Evolutionary conservation across 768 basidiomycete genomes (phyloP), one percentile per base, ranked within the genome.

Genomic region (Clathrus columnatus): DNA sequence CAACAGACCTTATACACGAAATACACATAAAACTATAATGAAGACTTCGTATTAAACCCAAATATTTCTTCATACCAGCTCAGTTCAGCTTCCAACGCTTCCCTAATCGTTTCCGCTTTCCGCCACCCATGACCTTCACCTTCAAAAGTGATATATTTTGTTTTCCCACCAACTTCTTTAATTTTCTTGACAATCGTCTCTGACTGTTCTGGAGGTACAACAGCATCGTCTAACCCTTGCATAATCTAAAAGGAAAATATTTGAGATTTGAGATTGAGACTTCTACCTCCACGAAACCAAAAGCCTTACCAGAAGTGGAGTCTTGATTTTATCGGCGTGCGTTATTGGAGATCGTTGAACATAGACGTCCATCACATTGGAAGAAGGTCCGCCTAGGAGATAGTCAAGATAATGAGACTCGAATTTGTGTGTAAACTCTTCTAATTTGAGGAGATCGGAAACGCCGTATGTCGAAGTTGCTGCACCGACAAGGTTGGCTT

Each of bases 101-200:
- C 71, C 52, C 74, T 73, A 59, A 83, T 79, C 48, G 73, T 83
- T 52, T 77, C 72, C 23, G 73, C 77, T 58, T 74, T 75, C 47
- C 80, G 69, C 75, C 78, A 84, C 0, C 83, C 82, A 63, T 84
- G 83, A 1, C 82, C 82, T 67, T 86, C 84, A 18, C 83, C 84
- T 14, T 75, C 69, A 64, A 84, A 85, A 0, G 80, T 60, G 58
- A 81, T 72, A 58, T 82, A 81, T 61, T 85, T 78, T 18, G 82
- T 77, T 10, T 71, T 62, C 0, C 82, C 82, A 2, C 75, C 75
- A 0, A 71, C 69, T 50, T 72, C 68, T 51, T 72, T 68, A 59
- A 85, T 78, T 54, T 68, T 74, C 16, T 80, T 70, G 36, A 80
- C 76, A 49, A 87, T 84, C 11, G 65, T 64, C 54, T 79, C 73